phyloP scores from a whole-genome alignment of 495 filamentous ascomycete species.

The Aspergillus kassunensis region DNA sequence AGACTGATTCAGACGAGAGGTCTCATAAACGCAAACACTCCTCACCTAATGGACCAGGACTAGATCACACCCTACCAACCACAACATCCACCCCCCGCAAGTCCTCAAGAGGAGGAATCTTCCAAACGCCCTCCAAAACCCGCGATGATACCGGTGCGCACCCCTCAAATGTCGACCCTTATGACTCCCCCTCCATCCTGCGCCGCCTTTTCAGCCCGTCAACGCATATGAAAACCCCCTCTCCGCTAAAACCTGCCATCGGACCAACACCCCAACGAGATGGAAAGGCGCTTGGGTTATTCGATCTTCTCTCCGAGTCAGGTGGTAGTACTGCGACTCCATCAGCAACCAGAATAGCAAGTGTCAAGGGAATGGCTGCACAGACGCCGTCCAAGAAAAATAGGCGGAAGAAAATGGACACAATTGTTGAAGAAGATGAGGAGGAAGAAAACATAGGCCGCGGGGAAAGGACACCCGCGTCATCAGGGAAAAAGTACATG shows the following conservation, averaged over 20 bases:
- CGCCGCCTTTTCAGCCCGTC: slow-evolving; percentile 60
- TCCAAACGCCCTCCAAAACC: slow-evolving; percentile 46
- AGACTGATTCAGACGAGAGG: background rate
- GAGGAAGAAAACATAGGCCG: slow-evolving; percentile 33
- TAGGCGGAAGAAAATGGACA: slow-evolving; percentile 20
- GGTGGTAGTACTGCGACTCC: slow-evolving; percentile 46
- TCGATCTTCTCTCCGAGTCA: slow-evolving; percentile 72
- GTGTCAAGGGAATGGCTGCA: slow-evolving; percentile 27
- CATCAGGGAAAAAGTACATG: slow-evolving; percentile 55
- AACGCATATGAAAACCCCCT: slow-evolving; percentile 31
- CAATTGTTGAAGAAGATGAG: slow-evolving; percentile 31
- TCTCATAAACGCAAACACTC: slow-evolving; percentile 41
- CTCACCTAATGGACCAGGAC: slow-evolving; percentile 29
- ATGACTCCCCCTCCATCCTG: slow-evolving; percentile 55
- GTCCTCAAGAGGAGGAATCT: slow-evolving; percentile 28
- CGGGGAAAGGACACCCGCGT: slow-evolving; percentile 58
- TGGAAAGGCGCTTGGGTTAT: slow-evolving; percentile 83
- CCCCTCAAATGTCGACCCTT: slow-evolving; percentile 50
- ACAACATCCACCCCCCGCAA: slow-evolving; percentile 29
- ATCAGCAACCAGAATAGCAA: slow-evolving; percentile 29
- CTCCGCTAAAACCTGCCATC: slow-evolving; percentile 47
- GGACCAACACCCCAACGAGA: slow-evolving; percentile 91
- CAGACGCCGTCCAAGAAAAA: slow-evolving; percentile 39
- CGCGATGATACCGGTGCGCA: slow-evolving; percentile 36
- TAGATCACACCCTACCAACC: slow-evolving; percentile 11